phyloP scores from a whole-genome alignment of 2,329 filamentous ascomycete genomes.

The Trichoderma sp. region DNA sequence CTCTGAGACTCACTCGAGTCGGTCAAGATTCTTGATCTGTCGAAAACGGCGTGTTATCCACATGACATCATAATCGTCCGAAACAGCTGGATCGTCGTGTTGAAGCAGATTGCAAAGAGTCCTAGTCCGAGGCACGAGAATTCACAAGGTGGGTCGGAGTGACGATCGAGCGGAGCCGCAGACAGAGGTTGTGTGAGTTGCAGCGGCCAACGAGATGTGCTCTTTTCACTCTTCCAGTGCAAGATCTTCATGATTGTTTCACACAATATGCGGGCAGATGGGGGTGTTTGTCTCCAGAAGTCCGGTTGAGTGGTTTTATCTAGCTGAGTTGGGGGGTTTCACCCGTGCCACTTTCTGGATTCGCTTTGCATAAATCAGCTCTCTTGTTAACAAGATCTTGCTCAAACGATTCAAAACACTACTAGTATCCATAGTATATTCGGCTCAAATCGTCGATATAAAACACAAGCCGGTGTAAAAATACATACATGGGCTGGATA shows the following conservation, averaged over 20 bases:
- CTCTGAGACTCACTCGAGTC: neutral
- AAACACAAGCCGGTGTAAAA: neutral
- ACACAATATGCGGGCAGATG: neutral
- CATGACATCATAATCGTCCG: constrained; percentile 11
- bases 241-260: constrained; percentile 5
- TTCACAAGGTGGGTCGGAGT: neutral
- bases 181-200: neutral
- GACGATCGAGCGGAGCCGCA: constrained; percentile 10
- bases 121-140: neutral
- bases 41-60: neutral
- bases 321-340: neutral
- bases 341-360: neutral
- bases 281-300: neutral
- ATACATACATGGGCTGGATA: neutral
- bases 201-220: neutral
- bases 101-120: constrained; percentile 4
- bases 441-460: neutral
- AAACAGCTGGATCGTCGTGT: neutral
- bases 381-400: neutral
- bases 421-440: neutral
- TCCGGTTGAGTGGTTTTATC: neutral
- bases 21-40: constrained; percentile 2
- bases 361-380: neutral
- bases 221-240: neutral
- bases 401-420: neutral